These are phyloP conservation scores for Gossypium thurberi DNA, from an alignment of 345 rosid genomes.

Conservation along the genomic window DNA sequence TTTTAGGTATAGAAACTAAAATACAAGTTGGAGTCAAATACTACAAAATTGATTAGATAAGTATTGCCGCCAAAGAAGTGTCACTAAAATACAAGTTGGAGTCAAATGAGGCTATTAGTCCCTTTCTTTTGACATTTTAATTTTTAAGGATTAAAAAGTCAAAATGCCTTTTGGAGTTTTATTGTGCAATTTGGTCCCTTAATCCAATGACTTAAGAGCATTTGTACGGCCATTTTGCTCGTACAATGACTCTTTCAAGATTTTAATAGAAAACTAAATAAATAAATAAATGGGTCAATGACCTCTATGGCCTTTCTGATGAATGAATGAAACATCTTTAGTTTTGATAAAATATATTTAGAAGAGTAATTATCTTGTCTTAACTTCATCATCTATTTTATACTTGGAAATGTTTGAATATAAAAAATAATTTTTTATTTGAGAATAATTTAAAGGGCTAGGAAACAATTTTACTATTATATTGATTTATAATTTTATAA, in stretches of 20 bases:
- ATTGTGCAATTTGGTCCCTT: not conserved
- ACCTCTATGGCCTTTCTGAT: not conserved
- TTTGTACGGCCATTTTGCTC: not conserved
- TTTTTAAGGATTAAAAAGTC: not conserved
- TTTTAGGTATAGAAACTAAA: no score
- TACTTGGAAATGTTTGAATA: no score
- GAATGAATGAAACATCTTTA: not conserved
- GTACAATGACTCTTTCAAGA: not conserved
- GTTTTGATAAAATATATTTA: not conserved
- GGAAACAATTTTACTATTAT: no score
- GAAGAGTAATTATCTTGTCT: no score
- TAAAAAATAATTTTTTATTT: no score
- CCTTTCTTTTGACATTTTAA: conserved; percentile 1
- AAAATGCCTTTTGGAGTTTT: not conserved
- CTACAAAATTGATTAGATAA: not conserved
- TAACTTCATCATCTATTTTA: not conserved
- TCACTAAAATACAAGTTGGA: not conserved
- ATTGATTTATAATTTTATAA: no score
- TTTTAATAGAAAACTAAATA: not conserved
- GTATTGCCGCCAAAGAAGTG: not conserved
- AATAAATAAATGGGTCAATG: not conserved
- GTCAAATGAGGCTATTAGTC: not conserved
- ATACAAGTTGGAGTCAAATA: not conserved
- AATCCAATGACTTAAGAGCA: not conserved
- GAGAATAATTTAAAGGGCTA: no score